Evolutionary conservation across 371 early-diverging fungal genomes (phyloP).

Genomic region (Circinella minor): DNA sequence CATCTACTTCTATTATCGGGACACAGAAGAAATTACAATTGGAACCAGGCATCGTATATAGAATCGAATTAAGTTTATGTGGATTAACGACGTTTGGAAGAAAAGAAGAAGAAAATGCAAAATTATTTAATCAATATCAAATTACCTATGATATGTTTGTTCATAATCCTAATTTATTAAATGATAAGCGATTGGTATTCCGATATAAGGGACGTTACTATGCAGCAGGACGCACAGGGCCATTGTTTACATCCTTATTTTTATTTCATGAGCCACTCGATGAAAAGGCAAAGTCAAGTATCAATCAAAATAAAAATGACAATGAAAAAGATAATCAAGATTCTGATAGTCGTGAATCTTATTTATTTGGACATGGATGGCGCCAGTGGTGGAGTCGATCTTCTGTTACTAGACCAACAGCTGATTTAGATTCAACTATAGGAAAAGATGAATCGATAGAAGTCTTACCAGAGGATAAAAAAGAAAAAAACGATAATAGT

Average conservation of each 20-base stretch:
- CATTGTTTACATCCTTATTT: conserved; percentile 58
- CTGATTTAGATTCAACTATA: not conserved
- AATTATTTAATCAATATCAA: conserved; percentile 60
- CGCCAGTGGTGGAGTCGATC: conserved; percentile 58
- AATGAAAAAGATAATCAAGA: conserved; percentile 1
- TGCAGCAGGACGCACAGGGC: conserved; percentile 43
- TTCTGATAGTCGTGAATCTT: conserved; percentile 40
- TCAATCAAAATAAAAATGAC: conserved; percentile 2
- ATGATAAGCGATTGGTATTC: conserved; percentile 69
- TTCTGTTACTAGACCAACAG: conserved; percentile 33
- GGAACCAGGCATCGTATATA: conserved; percentile 34
- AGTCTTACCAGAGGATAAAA: too few relatives aligned
- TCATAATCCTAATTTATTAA: conserved; percentile 67
- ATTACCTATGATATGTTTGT: conserved; percentile 67
- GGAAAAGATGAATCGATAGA: too few relatives aligned
- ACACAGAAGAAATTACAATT: conserved; percentile 20
- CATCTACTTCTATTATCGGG: not conserved
- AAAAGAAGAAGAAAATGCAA: conserved; percentile 54
- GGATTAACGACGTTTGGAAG: conserved; percentile 44
- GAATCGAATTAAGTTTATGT: conserved; percentile 62
- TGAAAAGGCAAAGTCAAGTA: not conserved
- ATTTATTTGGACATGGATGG: conserved; percentile 51
- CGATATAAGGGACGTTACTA: conserved; percentile 63
- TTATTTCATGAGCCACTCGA: conserved; percentile 45
- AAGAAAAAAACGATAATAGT: not conserved